These are phyloP conservation scores for Pelargonium fulgidum DNA, from an alignment of 441 rosid species.

Conservation along the genomic window DNA sequence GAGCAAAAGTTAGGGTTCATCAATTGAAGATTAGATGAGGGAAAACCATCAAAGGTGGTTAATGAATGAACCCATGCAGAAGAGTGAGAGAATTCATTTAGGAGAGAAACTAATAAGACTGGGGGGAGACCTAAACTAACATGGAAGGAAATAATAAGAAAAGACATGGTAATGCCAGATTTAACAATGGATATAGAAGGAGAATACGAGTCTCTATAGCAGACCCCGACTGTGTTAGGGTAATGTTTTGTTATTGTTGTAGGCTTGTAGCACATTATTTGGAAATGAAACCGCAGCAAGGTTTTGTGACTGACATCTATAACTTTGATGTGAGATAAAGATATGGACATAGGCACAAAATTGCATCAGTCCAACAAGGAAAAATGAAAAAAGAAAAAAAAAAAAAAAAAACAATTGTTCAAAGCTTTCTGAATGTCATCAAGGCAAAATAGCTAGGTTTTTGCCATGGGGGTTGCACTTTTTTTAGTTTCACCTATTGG, in stretches of 20 bases:
- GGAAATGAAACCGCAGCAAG: neutral
- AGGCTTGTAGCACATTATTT: neutral
- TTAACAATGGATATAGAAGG: neutral
- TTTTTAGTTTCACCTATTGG: constrained; percentile 1
- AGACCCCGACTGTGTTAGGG: neutral
- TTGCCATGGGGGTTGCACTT: constrained; percentile 14
- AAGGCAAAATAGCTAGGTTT: constrained; percentile 12
- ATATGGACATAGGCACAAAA: neutral
- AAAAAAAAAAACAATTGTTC: neutral
- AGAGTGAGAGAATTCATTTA: neutral
- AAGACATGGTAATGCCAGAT: neutral
- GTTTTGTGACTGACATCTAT: neutral
- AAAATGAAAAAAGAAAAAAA: neutral
- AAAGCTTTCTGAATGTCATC: neutral
- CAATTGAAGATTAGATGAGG: neutral
- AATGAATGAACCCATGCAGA: neutral
- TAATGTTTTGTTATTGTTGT: neutral
- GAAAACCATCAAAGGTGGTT: neutral
- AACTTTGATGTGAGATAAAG: neutral
- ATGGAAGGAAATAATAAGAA: neutral
- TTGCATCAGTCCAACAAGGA: neutral
- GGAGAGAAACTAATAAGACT: neutral
- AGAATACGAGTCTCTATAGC: neutral
- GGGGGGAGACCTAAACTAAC: neutral
- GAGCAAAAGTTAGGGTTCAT: neutral